Base-by-base conservation (phyloP, 2,329 filamentous ascomycete genomes). In the Magnaporthiopsis incrustans region DNA sequence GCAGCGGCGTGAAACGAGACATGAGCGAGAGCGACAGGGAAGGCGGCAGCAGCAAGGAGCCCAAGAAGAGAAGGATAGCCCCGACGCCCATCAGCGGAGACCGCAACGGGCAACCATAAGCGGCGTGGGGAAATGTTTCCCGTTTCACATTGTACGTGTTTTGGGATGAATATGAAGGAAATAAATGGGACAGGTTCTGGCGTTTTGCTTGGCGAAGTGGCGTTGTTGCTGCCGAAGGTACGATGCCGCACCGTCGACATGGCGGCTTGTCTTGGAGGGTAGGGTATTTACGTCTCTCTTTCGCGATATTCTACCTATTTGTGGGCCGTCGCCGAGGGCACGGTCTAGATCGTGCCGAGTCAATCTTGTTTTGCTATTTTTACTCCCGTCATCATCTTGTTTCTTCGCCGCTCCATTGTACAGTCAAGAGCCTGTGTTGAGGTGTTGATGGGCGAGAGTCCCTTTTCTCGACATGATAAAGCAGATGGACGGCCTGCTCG, bases 61-160 rank as follows among this genome's bases (percentile, higher is more conserved):
- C 85, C 6, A 92, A 91, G 77, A 88, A 86, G 76, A 82, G 89
- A 69, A 81, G 89, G 61, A 86, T 92, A 69, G 89, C 88, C 4
- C 89, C 89, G 4, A 91, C 87, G 1, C 79, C 81, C 1, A 79
- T 90, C 14, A 73, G 71, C 50, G 72, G 63, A 26, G 67, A 27
- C 22, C 15, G 22, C 53, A 57, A 56, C 50, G n/a, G 35, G 11
- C 15, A 57, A 44, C 3, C 44, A 12, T 60, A n/a, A 44, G 22
- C n/a, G 25, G 18, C 25, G 6, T 30, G 26, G 14, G 50, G n/a
- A 11, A 6, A 30, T 30, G 15, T 53, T 5, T 18, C 50, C 10
- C 18, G n/a, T 27, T 44, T 8, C 15, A 30, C 60, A 6, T 33
- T 57, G 38, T 22, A 15, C 38, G 53, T 10, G 27, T 33, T 30